Conservation (phyloP, 345 rosid species). For the Ceriops zippeliana region DNA sequence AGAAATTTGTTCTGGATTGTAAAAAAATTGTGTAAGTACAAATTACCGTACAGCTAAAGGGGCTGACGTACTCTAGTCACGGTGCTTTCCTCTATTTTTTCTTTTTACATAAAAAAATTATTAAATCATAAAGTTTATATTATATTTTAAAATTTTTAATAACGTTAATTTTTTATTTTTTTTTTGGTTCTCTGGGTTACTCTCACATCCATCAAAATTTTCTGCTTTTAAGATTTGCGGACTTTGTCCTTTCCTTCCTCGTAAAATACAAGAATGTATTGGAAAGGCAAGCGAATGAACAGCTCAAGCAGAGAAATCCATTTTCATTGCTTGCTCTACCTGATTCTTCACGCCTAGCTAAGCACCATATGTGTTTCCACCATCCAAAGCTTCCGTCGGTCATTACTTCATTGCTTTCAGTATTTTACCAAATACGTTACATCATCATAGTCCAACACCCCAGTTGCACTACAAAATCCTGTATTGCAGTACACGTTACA, state of each 20-base stretch:
- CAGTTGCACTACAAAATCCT: no score
- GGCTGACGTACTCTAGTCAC: no score
- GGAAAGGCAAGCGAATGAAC: not conserved
- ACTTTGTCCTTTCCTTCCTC: not conserved
- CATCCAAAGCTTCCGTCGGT: not conserved
- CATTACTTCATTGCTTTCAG: not conserved
- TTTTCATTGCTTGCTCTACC: constrained; percentile 3
- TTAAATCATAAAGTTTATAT: no score
- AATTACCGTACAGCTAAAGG: not conserved
- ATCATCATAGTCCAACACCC: constrained; percentile 1
- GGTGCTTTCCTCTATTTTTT: not conserved
- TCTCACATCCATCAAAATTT: no score
- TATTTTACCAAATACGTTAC: not conserved
- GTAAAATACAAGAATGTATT: not conserved
- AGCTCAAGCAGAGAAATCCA: not conserved
- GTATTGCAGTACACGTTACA: constrained; percentile 3
- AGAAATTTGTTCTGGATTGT: not conserved
- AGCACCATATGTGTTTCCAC: constrained; percentile 1
- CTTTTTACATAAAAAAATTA: no score
- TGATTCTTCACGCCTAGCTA: not conserved
- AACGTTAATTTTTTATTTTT: no score
- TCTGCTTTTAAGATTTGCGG: not conserved
- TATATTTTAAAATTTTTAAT: no score
- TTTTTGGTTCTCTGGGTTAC: no score
- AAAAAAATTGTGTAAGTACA: not conserved